Evolutionary conservation across 202 grass and related monocot species (phyloP), one percentile per base, ranked within the genome.

Genomic region (Tripidium arundinaceum): DNA sequence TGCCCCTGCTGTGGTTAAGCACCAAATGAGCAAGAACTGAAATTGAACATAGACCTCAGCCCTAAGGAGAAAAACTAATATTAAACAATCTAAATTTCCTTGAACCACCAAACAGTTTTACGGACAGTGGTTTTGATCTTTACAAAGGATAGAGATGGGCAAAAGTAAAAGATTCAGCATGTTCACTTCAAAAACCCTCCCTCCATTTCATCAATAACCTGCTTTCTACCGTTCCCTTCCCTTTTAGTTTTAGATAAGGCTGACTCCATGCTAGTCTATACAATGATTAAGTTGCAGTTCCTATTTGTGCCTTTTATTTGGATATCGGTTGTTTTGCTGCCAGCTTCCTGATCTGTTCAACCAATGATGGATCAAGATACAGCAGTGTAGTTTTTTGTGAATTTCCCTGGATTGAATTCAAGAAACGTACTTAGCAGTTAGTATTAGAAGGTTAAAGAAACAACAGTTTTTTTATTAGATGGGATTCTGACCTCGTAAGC

Each of bases 341-440:
- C 28, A 85, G 13, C 11, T 40, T 19, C 59, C 47, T 62, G 77
- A 86, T 86, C 62, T 18, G 14, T 60, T 68, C 18, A 33, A 80
- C 46, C 62, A 81, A 18, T 60, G 27, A 29, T 58, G 54, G 18
- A 14, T 49, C 70, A 7, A 86, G 50, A 19, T 73, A 16, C 15
- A 58, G 39, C 6, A 49, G 22, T 16, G 72, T 68, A n/a, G 5
- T 49, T 63, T 75, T 81, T 12, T 81, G 70, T 10, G 42, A 1
- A 8, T 86, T 74, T 28, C 11, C 11, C 77, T 81, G 21, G 18
- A 75, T 74, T 8, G 29, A 75, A 25, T 47, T 68, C 6, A 65
- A 68, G 1, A 68, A 38, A 68, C 50, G 15, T 31, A 34, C 58
- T 28, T 62, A 62, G 15, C 14, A 33, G 16, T 72, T 49, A 72